Base-by-base conservation (phyloP, 1,284 basidiomycete genomes). In the Fomitiporia mediterranea region DNA sequence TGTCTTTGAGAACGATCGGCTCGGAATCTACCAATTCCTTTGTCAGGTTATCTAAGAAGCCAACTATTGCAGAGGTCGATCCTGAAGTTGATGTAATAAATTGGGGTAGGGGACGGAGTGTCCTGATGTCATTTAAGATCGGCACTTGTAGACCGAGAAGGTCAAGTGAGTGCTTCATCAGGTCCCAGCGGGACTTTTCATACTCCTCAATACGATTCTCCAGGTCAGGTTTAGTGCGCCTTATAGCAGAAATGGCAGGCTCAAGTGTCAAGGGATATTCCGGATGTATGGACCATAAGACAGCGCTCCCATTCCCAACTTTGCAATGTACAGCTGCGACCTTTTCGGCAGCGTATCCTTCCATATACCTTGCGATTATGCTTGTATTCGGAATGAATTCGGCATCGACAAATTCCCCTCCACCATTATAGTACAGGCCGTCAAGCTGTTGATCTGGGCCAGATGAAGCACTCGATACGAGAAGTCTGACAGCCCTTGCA, bases 211-310 rank as follows among this genome's bases (percentile, higher is more conserved):
- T 54, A 9, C 67, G 70, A 47, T 67, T 68, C 15, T 68, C 64
- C 21, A 70, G 61, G 32, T 64, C 57, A 21, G 64, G 55, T 3
- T 65, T 57, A 17, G 66, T 63, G 40, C 67, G 66, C 11, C 59
- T 55, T 5, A 74, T 70, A 3, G 73, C 69, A 17, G 72, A 66
- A n/a, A 69, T 62, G 3, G 71, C 72, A 7, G 74, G 74, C 28
- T 77, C 74, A 49, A 71, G 69, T 53, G 71, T 65, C 35, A 81
- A 65, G 2, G 84, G 74, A 62, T 81, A 82, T 65, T 91, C 90
- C 19, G 86, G 74, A 63, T 82, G 84, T 0, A 81, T 74, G 2
- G 78, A 78, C 76, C 82, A 87, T 4, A 91, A 70, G 1, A 82
- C 67, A 0, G 82, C 78, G 25, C 70, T 75, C 2, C 89, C 90